Conservation (phyloP, 495 filamentous ascomycete species). For the Penicillium steckii region DNA sequence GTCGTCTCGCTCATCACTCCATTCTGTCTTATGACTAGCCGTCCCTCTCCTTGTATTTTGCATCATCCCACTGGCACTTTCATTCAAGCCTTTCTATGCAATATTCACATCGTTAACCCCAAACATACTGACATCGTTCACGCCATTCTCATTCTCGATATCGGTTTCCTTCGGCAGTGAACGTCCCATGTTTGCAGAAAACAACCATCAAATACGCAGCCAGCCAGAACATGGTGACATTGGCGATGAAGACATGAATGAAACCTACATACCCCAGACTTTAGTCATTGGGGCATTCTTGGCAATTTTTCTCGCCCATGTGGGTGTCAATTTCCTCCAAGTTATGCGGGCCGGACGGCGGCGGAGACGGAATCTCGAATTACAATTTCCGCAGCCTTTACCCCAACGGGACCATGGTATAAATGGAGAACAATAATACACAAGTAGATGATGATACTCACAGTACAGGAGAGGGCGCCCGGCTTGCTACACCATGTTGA, state of each 20-base stretch:
- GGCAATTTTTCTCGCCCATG: slow-evolving; percentile 33
- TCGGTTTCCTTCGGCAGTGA: slow-evolving; percentile 41
- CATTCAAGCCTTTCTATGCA: slow-evolving; percentile 21
- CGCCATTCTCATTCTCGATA: slow-evolving; percentile 39
- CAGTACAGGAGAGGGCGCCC: slow-evolving; percentile 21
- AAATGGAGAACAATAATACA: slow-evolving; percentile 5
- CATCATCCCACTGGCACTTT: slow-evolving; percentile 22
- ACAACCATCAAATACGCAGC: slow-evolving; percentile 4
- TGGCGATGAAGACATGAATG: slow-evolving; percentile 5
- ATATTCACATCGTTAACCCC: slow-evolving; percentile 24
- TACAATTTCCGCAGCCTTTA: slow-evolving; percentile 26
- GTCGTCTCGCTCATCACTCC: slow-evolving; percentile 32
- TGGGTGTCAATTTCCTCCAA: slow-evolving; percentile 35
- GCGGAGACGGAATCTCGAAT: slow-evolving; percentile 20
- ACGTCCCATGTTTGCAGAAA: slow-evolving; percentile 7
- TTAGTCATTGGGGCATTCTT: slow-evolving; percentile 37
- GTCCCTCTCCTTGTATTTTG: slow-evolving; percentile 44
- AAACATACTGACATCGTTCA: slow-evolving; percentile 30
- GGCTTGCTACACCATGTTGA: neutral
- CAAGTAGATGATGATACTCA: neutral
- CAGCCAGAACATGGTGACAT: neutral
- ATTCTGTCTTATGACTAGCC: slow-evolving; percentile 51
- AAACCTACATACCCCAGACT: slow-evolving; percentile 34
- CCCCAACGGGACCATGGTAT: slow-evolving; percentile 12
- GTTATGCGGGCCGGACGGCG: slow-evolving; percentile 28